Conservation (phyloP, 352 stramenopile genomes). For the Halophytophthora batemanensis region DNA sequence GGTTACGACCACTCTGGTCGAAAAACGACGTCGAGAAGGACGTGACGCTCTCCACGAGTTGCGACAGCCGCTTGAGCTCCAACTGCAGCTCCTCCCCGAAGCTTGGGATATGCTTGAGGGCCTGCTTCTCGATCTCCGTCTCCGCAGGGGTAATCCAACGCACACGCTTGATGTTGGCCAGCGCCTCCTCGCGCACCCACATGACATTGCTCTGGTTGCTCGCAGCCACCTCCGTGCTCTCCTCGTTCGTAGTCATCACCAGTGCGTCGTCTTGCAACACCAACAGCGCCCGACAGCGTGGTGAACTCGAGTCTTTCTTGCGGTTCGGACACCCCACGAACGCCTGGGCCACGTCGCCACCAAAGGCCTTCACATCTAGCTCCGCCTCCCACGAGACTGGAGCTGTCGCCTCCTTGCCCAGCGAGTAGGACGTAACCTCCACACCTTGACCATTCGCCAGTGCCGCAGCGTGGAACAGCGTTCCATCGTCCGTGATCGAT, state of each 20-base stretch:
- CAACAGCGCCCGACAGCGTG: constrained; percentile 53
- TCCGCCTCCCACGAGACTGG: constrained; percentile 41
- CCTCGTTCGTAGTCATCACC: constrained; percentile 68
- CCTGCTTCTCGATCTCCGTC: constrained; percentile 74
- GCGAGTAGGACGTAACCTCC: constrained; percentile 48
- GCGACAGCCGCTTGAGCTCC: constrained; percentile 49
- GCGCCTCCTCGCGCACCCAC: constrained; percentile 76
- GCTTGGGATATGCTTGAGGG: constrained; percentile 64
- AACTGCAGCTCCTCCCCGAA: constrained; percentile 69
- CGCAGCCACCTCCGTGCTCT: constrained; percentile 17
- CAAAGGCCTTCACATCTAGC: constrained; percentile 50
- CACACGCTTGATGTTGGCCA: constrained; percentile 73
- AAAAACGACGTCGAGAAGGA: constrained; percentile 53
- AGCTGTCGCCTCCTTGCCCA: constrained; percentile 15
- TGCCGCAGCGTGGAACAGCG: constrained; percentile 50
- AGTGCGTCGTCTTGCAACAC: constrained; percentile 72
- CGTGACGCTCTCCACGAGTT: constrained; percentile 43
- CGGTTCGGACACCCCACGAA: constrained; percentile 57
- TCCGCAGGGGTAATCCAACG: constrained; percentile 78
- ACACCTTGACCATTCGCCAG: constrained; percentile 22
- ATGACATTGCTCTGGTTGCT: constrained; percentile 36
- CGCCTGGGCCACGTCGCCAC: constrained; percentile 38
- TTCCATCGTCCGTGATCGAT: constrained; percentile 50
- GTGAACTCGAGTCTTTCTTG: constrained; percentile 48
- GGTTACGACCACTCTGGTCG: constrained; percentile 30